Base-by-base conservation (phyloP, 768 basidiomycete genomes). In the Lactifluus hygrophoroides region DNA sequence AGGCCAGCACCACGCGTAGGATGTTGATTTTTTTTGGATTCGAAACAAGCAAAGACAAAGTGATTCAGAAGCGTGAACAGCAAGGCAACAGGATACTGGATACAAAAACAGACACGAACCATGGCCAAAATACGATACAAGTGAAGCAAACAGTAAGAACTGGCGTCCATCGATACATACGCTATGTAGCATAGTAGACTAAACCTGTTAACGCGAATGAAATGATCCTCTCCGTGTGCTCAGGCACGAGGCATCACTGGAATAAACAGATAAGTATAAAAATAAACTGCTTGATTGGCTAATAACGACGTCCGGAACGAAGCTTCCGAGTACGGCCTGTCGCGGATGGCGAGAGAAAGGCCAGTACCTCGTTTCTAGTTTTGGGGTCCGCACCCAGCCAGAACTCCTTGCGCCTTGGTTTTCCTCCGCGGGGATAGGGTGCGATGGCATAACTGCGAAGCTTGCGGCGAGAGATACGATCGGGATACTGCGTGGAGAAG, bases 381-480 rank as follows among this genome's bases (percentile, higher is more conserved):
- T 16, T 10, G 9, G 17, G 6, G 5, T 50, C 58, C 8, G 11
- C 9, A 19, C 23, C 40, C 7, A 49, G 32, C 58, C 58, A 60
- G 42, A 45, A 51, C 9, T 50, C 58, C 17, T 60, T 60, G 49
- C 54, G 54, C 28, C 46, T 60, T 23, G 21, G 2, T 45, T 37
- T 50, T 11, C 28, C 35, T 37, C 10, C 11, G 11, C 54, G 48
- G 28, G 32, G 32, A 49, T 60, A 60, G 4, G 58, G 58, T 21
- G 48, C 19, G 17, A 43, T 43, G 5, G 35, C 49, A n/a, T 23
- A 13, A 17, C 43, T 47, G 25, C 53, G 58, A 25, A n/a, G 21
- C 13, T 21, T 21, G 54, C 48, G 58, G 43, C 49, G 54, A 25
- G 58, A 51, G 7, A 38, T 23, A 4, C 54, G 48, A 42, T 51